Percentiles rank a stretch among this genome's conserved stretches.
Conservation (phyloP, 805 yeast genomes). For the Yamadazyma takamatsuzukensis region DNA sequence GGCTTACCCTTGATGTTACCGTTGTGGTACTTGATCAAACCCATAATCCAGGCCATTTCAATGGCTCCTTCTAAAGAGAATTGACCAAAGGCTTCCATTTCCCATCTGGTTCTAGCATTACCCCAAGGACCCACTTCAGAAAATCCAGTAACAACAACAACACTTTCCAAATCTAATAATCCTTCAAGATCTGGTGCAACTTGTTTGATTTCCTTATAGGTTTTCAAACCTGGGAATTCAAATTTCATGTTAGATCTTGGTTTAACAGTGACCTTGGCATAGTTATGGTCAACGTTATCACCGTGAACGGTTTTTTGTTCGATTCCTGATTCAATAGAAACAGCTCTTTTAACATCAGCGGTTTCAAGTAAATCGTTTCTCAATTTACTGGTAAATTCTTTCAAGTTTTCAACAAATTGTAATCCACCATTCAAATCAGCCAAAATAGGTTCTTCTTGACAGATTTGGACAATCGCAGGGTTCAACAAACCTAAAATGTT, state of each 20-base stretch:
- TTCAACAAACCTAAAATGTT: conserved; percentile 91
- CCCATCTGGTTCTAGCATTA: conserved; percentile 98
- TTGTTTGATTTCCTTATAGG: conserved; percentile 68
- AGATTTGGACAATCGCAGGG: conserved; percentile 76
- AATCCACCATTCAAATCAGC: conserved; percentile 99
- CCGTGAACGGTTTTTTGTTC: conserved; percentile 87
- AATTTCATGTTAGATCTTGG: conserved; percentile 95
- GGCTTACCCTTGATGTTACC: conserved; percentile 87
- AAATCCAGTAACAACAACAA: conserved; percentile 95
- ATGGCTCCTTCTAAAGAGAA: conserved; percentile 96
- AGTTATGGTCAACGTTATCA: conserved; percentile 82
- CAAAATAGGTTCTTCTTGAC: conserved; percentile 92
- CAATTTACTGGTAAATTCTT: conserved; percentile 76
- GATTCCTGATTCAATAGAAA: conserved; percentile 85
- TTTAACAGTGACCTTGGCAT: conserved; percentile 69
- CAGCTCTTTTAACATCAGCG: conserved; percentile 92
- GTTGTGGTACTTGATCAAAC: conserved; percentile 90
- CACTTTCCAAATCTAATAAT: conserved; percentile 85
- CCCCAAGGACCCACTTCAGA: conserved; percentile 99
- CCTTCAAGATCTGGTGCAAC: conserved; percentile 79
- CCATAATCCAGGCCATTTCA: conserved; percentile 99
- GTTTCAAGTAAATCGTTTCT: conserved; percentile 76
- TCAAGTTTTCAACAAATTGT: conserved; percentile 87
- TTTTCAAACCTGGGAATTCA: conserved; percentile 84
- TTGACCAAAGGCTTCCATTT: conserved; percentile 94